Base-by-base conservation (phyloP, 2,329 filamentous ascomycete species). In the Hortaea werneckii region DNA sequence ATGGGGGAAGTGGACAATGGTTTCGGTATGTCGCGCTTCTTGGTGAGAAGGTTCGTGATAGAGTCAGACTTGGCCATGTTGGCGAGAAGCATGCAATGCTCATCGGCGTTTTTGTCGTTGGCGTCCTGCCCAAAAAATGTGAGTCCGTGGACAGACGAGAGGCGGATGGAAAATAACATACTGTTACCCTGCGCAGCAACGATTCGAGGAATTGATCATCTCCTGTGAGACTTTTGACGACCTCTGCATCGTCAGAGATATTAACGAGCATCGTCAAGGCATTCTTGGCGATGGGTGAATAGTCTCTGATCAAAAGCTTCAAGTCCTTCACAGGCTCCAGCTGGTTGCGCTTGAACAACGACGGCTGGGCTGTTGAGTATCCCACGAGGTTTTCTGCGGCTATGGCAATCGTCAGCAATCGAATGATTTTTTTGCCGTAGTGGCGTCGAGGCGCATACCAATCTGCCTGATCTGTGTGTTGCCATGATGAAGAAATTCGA, bases 231-330 rank as follows among this genome's bases (percentile, higher is more conserved):
- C 70, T 72, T 52, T 85, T 76, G 37, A 95, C 70, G 3, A 96
- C 73, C 44, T 89, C 85, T 9, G 72, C 69, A 57, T 96, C 89
- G 11, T 79, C 79, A 1, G 85, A 83, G 11, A 92, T 72, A 63
- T 95, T 95, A 58, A 96, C 78, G 50, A 98, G 81, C 55, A 95
- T 90, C 10, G 82, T 94, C 55, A 95, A 70, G 34, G 85, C 89
- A 79, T 95, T 85, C 64, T 92, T 87, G n/a, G 90, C 85, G 50
- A 95, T 95, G 64, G 84, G 80, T 81, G 94, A 75, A 61, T 94
- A 85, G 64, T 96, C 92, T 60, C 81, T 81, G 34, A 92, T 76
- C 27, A 96, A 70, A 4, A 95, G 75, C 65, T 95, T 96, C 49
- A 98, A 71, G 59, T 95, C 85, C 58, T 83, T 86, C 38, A 96